Conservation (phyloP, 495 filamentous ascomycete genomes). For the Apiosordaria backusii region DNA sequence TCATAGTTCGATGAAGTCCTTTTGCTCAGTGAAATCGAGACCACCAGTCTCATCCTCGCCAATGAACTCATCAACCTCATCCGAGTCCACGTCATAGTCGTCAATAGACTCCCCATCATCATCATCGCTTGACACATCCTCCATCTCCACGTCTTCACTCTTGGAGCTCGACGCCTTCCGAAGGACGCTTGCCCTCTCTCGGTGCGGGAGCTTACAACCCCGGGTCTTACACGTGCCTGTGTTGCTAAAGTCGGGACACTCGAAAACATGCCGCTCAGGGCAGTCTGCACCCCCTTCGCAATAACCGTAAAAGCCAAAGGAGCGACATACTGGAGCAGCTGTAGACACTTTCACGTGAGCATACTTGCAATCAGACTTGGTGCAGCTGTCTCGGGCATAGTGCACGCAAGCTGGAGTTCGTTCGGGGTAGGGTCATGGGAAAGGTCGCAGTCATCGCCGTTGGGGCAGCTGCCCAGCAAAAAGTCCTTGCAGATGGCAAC, state of each 20-base stretch:
- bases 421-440: slow-evolving; percentile 86
- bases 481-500: slow-evolving; percentile 90
- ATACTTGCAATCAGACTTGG: slow-evolving; percentile 85
- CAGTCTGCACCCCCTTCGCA: slow-evolving; percentile 81
- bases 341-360: slow-evolving; percentile 80
- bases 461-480: slow-evolving; percentile 71
- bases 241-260: slow-evolving; percentile 95
- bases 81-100: slow-evolving; percentile 86
- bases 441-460: slow-evolving; percentile 82
- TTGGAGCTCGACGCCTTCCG: slow-evolving; percentile 36
- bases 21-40: slow-evolving; percentile 41
- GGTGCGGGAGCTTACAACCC: slow-evolving; percentile 80
- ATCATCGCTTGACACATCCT: slow-evolving; percentile 76
- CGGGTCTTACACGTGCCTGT: slow-evolving; percentile 76
- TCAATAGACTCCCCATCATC: slow-evolving; percentile 75
- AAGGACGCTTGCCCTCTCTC: slow-evolving; percentile 73
- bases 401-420: slow-evolving; percentile 85
- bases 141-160: slow-evolving; percentile 55
- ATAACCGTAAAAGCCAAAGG: slow-evolving; percentile 84
- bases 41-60: slow-evolving; percentile 40
- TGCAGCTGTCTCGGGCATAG: slow-evolving; percentile 87
- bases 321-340: slow-evolving; percentile 74
- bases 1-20: slow-evolving; percentile 48
- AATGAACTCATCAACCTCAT: slow-evolving; percentile 72
- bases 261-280: slow-evolving; percentile 75